Conservation (phyloP, 78 protist species). For the Tieghemostelium lacteum region DNA sequence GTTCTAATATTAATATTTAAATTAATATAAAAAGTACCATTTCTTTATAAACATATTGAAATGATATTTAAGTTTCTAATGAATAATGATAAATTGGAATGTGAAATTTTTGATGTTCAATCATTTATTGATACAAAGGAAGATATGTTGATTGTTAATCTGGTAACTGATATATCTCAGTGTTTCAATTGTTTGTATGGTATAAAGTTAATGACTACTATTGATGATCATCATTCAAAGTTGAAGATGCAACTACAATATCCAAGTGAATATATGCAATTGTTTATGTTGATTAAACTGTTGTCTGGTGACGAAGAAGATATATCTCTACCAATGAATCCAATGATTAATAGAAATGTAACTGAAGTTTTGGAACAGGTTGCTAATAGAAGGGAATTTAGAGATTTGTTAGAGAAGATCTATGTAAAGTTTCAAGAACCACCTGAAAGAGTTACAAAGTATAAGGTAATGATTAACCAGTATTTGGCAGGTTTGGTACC, state of each 20-base stretch:
- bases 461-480: neutral
- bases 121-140: neutral
- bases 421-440: conserved; percentile 33
- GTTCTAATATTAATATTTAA: too few species aligned
- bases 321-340: conserved; percentile 25
- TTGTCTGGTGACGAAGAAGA: conserved; percentile 47
- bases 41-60: neutral
- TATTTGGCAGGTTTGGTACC: neutral
- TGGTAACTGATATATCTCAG: conserved; percentile 37
- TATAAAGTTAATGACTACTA: conserved; percentile 6
- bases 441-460: conserved; percentile 38
- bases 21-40: neutral
- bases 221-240: conserved; percentile 30
- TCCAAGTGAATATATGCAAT: conserved; percentile 29
- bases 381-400: conserved; percentile 32
- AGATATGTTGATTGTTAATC: neutral
- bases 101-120: neutral
- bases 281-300: conserved; percentile 23
- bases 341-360: neutral
- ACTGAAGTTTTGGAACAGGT: neutral
- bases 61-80: conserved; percentile 3
- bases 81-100: neutral
- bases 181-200: conserved; percentile 29
- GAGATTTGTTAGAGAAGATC: conserved; percentile 36
- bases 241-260: neutral